Base-by-base conservation (phyloP, 129 eudicot species). In the Escallonia rubra region DNA sequence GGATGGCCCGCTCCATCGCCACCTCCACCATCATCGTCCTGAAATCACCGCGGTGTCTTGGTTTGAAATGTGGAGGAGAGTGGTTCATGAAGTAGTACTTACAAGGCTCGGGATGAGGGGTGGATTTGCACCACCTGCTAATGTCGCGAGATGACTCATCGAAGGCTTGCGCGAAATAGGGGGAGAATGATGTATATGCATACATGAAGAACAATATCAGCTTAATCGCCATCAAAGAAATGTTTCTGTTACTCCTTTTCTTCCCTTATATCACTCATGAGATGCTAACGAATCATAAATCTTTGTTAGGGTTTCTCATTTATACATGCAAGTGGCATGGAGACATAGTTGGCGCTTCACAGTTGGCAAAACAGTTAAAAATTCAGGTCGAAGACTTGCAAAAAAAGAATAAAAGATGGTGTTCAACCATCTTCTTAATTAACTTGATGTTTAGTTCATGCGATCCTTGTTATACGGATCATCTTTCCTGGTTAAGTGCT, bases 31-130 rank as follows among this genome's bases (percentile, higher is more conserved):
- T 66, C 65, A 82, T 0, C 48, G 70, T 66, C 57, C 89, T 76
- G 43, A 91, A 91, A 54, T 88, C 88, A 7, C 78, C 63, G 41
- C 34, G 72, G 64, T 77, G 67, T 68, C 72, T 54, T 2, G 87
- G 87, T 50, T 10, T 57, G 42, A 6, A 50, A 7, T 53, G 79
- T 2, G n/a, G n/a, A 40, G 66, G 48, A 10, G 69, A 67, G 7
- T 66, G 67, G 64, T 83, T 53, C 61, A 83, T 66, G 69, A 81
- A 81, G 72, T 23, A 23, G 34, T 83, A 78, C 40, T 72, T 88
- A 48, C 98, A 88, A 42, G 80, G 85, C 65, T 73, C 80, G 1
- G 96, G 98, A 64, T 91, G 87, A 42, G 98, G 98, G 13, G 98
- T 91, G 15, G 82, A 72, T 52, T 73, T 72, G 41, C 98, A 85